Base-by-base conservation (phyloP, 805 yeast genomes). In the Cyberlindnera xishuangbannaensis region DNA sequence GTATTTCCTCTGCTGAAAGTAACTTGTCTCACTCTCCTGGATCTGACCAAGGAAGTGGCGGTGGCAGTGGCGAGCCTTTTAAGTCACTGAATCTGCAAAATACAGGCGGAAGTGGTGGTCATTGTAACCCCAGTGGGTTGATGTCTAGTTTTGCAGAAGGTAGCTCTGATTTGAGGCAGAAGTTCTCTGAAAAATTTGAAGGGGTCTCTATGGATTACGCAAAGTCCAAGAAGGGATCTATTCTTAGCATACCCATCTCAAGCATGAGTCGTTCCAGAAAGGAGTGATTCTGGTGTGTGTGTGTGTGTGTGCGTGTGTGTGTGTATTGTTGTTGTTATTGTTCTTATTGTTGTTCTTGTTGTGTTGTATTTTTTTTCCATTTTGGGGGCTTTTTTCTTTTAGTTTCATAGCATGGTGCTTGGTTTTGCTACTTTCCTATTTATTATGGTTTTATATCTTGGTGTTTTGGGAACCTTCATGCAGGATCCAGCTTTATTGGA, bases 171-270 rank as follows among this genome's bases (percentile, higher is more conserved):
- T 12, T 42, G 27, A 39, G 43, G 27, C 21, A 25, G 27, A 42
- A 42, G 35, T 34, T 27, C 15, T 34, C 27, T 11, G 37, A 32
- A 18, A 36, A 34, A 33, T 34, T 39, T 17, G 46, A 42, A 16
- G 27, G 14, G 19, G 36, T 28, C 12, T 24, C 42, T 1, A 36
- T 31, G 11, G 41, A 32, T 13, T 30, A 25, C 21, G 28, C 25
- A 16, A 28, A 25, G 17, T 18, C 28, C 21, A 29, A 32, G 2
- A 44, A 39, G 25, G 40, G 34, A 5, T 40, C 46, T 14, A 47
- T 50, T 12, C 25, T 50, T 22, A 47, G 44, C 23, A 47, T 50
- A n/a, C 49, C 51, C 3, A 48, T 50, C 18, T 37, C 49, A 2
- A 50, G 50, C 22, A 15, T 50, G 29, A 38, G 43, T 12, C 37